Percentiles rank a stretch among this genome's conserved stretches.
Conservation (phyloP, 306 rosid species). For the Lithocarpus polystachyus region DNA sequence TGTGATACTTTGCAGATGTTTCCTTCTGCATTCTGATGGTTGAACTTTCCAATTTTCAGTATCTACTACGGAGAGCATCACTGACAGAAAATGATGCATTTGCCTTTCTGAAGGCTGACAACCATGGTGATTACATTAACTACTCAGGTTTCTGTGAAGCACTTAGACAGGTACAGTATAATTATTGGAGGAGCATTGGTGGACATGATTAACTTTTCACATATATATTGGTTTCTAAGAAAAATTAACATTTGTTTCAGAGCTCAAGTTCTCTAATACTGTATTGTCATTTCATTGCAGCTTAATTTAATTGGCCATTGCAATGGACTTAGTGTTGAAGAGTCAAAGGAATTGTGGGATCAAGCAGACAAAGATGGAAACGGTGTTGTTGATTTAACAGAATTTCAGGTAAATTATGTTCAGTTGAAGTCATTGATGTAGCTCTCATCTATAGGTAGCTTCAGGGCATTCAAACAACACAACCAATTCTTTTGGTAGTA, state of each 20-base stretch:
- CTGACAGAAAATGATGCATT: constrained; percentile 66
- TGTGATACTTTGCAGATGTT: neutral
- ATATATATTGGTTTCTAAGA: neutral
- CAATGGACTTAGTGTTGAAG: constrained; percentile 61
- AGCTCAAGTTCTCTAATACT: neutral
- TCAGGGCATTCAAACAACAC: neutral
- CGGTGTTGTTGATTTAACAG: constrained; percentile 56
- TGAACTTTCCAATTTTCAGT: constrained; percentile 46
- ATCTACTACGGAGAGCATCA: constrained; percentile 55
- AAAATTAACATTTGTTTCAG: neutral
- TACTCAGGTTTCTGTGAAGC: constrained; percentile 74
- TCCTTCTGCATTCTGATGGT: constrained; percentile 9
- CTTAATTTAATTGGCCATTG: constrained; percentile 66
- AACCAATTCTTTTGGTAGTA: neutral
- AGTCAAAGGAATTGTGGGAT: constrained; percentile 66
- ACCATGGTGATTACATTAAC: constrained; percentile 54
- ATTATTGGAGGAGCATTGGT: neutral
- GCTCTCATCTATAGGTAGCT: neutral
- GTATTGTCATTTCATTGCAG: constrained; percentile 34
- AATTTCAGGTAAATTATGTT: constrained; percentile 55
- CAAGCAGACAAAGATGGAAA: constrained; percentile 66
- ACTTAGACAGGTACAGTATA: constrained; percentile 50
- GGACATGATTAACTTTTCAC: neutral
- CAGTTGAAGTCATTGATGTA: neutral
- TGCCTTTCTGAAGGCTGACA: constrained; percentile 66